phyloP scores from a whole-genome alignment of 78 protist species.

The Tieghemostelium lacteum region DNA sequence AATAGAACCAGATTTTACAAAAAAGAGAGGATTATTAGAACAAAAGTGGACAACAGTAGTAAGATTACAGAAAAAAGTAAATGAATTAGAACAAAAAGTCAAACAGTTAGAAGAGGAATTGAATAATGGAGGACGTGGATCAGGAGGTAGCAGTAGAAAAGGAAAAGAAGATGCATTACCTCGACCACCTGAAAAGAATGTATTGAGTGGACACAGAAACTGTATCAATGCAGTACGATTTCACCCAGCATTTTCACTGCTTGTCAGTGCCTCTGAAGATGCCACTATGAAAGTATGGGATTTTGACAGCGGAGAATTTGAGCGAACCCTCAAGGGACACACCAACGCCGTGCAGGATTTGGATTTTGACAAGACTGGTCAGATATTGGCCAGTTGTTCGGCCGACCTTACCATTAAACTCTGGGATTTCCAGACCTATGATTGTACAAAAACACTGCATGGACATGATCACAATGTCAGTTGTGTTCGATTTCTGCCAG shows the following conservation, averaged over 20 bases:
- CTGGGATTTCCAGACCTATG: conserved; percentile 82
- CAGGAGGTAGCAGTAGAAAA: conserved; percentile 62
- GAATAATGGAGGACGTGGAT: conserved; percentile 46
- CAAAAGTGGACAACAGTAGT: conserved; percentile 92
- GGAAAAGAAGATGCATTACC: conserved; percentile 84
- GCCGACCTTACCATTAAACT: conserved; percentile 90
- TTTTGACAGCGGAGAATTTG: conserved; percentile 90
- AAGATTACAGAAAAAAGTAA: conserved; percentile 85
- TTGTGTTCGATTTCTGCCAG: conserved; percentile 82
- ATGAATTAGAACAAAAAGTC: conserved; percentile 83
- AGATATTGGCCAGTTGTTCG: conserved; percentile 79
- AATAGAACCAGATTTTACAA: conserved; percentile 56
- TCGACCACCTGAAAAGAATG: conserved; percentile 85
- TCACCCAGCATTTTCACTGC: conserved; percentile 79
- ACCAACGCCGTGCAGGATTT: conserved; percentile 89
- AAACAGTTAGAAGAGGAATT: conserved; percentile 83
- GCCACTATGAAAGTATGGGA: conserved; percentile 93
- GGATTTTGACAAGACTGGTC: conserved; percentile 84
- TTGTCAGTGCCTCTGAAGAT: conserved; percentile 89
- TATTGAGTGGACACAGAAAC: conserved; percentile 84
- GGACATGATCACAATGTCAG: conserved; percentile 92
- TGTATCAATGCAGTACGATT: conserved; percentile 84
- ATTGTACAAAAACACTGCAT: conserved; percentile 75
- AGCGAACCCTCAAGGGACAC: conserved; percentile 90
- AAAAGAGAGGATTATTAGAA: conserved; percentile 83